phyloP scores from a whole-genome alignment of 352 stramenopile genomes.

The Sclerospora graminicola region DNA sequence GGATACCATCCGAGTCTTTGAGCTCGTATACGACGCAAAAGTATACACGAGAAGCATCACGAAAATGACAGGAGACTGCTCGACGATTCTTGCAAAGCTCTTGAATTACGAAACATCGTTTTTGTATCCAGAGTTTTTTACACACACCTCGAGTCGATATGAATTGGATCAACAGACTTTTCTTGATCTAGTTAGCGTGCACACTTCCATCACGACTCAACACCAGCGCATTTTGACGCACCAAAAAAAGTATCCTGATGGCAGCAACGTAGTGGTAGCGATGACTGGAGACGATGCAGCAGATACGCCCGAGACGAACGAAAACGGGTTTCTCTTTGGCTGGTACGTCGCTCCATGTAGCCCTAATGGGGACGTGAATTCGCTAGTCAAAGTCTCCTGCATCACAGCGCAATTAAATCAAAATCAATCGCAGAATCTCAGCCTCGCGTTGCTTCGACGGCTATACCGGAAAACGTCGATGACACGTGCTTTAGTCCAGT shows the following conservation, averaged over 20 bases:
- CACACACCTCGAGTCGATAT: slow-evolving; percentile 24
- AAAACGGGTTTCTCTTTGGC: slow-evolving; percentile 37
- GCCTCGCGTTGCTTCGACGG: slow-evolving; percentile 35
- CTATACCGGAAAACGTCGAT: slow-evolving; percentile 26
- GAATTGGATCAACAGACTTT: slow-evolving; percentile 46
- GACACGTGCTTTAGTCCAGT: slow-evolving; percentile 14
- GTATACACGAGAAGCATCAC: slow-evolving; percentile 49
- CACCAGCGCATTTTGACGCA: slow-evolving; percentile 32
- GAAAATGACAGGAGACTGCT: slow-evolving; percentile 29
- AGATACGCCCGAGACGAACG: slow-evolving; percentile 5
- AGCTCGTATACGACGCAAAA: slow-evolving; percentile 23
- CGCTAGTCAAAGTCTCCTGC: slow-evolving; percentile 41
- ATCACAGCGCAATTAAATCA: slow-evolving; percentile 29
- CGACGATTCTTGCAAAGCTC: slow-evolving; percentile 24
- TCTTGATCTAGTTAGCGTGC: slow-evolving; percentile 35
- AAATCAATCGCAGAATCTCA: slow-evolving; percentile 32
- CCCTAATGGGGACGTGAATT: slow-evolving; percentile 17
- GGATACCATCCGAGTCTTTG: slow-evolving; percentile 27
- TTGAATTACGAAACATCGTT: slow-evolving; percentile 38
- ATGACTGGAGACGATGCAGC: slow-evolving; percentile 14
- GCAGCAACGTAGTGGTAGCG: slow-evolving; percentile 43
- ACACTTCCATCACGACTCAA: slow-evolving; percentile 7
- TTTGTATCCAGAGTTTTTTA: slow-evolving; percentile 46
- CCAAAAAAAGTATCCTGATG: slow-evolving; percentile 46
- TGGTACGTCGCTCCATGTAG: slow-evolving; percentile 43